Evolutionary conservation across 805 yeast species (phyloP).

Genomic region (Yarrowia divulgata): DNA sequence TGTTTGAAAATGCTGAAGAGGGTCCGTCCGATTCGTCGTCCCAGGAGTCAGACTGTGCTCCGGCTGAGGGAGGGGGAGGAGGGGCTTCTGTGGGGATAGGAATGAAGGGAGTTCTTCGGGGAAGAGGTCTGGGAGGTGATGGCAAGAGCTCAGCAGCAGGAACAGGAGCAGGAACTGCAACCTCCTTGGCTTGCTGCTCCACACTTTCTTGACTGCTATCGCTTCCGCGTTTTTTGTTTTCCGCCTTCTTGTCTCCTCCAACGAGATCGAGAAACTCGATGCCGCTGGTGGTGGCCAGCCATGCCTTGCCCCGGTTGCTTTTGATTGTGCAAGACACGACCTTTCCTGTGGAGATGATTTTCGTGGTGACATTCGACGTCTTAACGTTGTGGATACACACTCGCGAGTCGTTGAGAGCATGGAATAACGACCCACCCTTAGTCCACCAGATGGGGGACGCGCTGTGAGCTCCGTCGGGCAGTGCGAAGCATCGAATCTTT

Average conservation of each 20-base stretch:
- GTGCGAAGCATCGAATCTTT: slow-evolving; percentile 36
- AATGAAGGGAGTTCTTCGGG: slow-evolving; percentile 4
- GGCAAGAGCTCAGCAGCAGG: neutral
- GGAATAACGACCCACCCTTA: slow-evolving; percentile 24
- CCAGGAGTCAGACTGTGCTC: slow-evolving; percentile 27
- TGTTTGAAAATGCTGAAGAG: slow-evolving; percentile 11
- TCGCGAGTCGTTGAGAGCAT: slow-evolving; percentile 23
- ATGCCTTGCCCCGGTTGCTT: slow-evolving; percentile 29
- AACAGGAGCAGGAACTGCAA: neutral
- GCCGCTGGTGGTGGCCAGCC: slow-evolving; percentile 7
- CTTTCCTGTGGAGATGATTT: neutral
- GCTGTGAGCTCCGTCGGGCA: slow-evolving; percentile 19
- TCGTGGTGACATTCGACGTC: slow-evolving; percentile 7
- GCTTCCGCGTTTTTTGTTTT: slow-evolving; percentile 4
- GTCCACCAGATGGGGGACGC: slow-evolving; percentile 31
- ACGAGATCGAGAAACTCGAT: slow-evolving; percentile 26
- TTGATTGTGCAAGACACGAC: slow-evolving; percentile 19
- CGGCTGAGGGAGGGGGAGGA: slow-evolving; percentile 19
- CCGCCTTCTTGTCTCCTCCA: slow-evolving; percentile 6
- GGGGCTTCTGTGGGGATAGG: slow-evolving; percentile 11
- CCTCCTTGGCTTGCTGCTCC: neutral
- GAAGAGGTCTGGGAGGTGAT: slow-evolving; percentile 19
- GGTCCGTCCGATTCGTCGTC: slow-evolving; percentile 29
- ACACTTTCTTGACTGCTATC: slow-evolving; percentile 1
- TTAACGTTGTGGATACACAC: slow-evolving; percentile 33